phyloP scores from a whole-genome alignment of 768 basidiomycete species.

The Rhodotorula taiwanensis region DNA sequence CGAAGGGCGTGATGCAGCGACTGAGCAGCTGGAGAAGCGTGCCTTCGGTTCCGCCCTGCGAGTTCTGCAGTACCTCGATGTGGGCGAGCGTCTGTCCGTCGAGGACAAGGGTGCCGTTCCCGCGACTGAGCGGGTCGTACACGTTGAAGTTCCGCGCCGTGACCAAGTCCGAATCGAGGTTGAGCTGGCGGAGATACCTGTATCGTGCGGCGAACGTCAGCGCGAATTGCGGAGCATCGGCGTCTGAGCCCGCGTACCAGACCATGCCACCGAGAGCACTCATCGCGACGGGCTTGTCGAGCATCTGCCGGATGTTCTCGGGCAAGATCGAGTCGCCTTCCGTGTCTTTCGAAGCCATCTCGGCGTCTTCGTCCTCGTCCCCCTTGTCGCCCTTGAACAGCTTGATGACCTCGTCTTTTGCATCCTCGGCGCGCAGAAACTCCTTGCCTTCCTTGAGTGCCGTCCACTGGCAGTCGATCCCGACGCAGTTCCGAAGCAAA shows the following conservation, averaged over 20 bases:
- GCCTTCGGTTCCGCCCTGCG: slow-evolving; percentile 87
- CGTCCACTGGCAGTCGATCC: slow-evolving; percentile 80
- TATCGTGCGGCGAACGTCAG: not conserved
- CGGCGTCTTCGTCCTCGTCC: slow-evolving; percentile 41
- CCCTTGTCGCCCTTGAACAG: slow-evolving; percentile 51
- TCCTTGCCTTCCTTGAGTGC: slow-evolving; percentile 67
- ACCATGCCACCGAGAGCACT: slow-evolving; percentile 86
- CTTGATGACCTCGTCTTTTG: slow-evolving; percentile 59
- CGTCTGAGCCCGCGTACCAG: slow-evolving; percentile 65
- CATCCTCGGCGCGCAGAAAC: slow-evolving; percentile 68
- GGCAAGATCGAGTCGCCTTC: slow-evolving; percentile 54
- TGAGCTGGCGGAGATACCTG: slow-evolving; percentile 82
- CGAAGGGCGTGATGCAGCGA: slow-evolving; percentile 84
- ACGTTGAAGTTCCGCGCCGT: slow-evolving; percentile 92
- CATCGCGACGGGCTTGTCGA: slow-evolving; percentile 60
- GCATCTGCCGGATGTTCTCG: slow-evolving; percentile 66
- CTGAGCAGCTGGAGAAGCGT: slow-evolving; percentile 69
- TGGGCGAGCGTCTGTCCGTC: slow-evolving; percentile 95
- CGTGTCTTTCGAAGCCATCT: too few relatives aligned
- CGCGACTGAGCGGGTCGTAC: slow-evolving; percentile 64
- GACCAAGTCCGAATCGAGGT: slow-evolving; percentile 90
- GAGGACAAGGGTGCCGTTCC: slow-evolving; percentile 64
- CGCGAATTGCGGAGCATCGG: too few relatives aligned
- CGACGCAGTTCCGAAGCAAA: slow-evolving; percentile 70
- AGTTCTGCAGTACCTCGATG: slow-evolving; percentile 87